A percentile compares a stretch with the other conserved stretches of the same genome.
Conservation (phyloP, 2,329 filamentous ascomycete genomes). For the Monilinia laxa region DNA sequence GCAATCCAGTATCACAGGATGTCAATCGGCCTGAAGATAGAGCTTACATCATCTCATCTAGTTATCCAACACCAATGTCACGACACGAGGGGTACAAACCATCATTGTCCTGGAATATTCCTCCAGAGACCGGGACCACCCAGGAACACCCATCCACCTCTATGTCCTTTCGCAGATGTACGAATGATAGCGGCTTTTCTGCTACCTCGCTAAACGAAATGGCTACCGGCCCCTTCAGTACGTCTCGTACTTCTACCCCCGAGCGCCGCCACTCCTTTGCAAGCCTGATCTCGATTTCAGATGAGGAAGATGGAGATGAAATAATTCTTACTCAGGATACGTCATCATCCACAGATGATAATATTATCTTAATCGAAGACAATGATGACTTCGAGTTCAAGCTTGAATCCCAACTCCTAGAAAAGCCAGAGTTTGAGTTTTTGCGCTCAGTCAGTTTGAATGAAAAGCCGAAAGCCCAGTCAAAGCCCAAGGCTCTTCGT, state of each 20-base stretch:
- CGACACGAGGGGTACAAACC: background rate
- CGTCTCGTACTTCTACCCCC: background rate
- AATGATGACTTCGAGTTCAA: slow-evolving; percentile 19
- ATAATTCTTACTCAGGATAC: background rate
- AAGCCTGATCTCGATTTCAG: background rate
- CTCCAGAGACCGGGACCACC: background rate
- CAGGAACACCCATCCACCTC: background rate
- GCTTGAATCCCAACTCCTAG: slow-evolving; percentile 9
- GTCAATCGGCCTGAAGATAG: background rate
- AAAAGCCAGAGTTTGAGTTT: slow-evolving; percentile 9
- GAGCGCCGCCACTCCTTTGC: background rate
- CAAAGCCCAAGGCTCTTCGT: slow-evolving; percentile 24
- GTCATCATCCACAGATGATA: background rate
- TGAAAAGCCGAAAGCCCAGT: slow-evolving; percentile 11
- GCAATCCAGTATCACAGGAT: background rate
- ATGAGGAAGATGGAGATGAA: background rate
- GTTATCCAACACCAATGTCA: background rate
- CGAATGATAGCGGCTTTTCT: background rate
- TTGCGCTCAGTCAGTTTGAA: slow-evolving; percentile 22
- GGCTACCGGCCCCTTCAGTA: background rate
- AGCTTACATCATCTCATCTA: background rate
- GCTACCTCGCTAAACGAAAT: background rate
- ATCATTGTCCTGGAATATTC: background rate
- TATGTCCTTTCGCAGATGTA: too few relatives aligned
- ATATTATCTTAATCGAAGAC: slow-evolving; percentile 20